phyloP scores from a whole-genome alignment of 2,329 filamentous ascomycete species.

The Aspergillus sergii region DNA sequence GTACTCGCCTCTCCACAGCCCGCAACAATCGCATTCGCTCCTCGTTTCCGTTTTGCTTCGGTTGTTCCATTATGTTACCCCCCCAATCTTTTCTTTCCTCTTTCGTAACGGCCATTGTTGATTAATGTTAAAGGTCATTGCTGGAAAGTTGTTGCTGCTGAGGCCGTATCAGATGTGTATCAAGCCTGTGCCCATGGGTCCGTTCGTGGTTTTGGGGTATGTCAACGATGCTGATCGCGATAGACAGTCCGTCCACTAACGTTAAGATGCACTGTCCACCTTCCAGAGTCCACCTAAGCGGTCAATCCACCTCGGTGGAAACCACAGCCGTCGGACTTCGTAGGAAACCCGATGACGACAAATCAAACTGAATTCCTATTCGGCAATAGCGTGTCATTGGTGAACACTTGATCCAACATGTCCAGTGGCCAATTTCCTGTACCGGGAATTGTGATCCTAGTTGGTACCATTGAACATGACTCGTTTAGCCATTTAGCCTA shows the following conservation, averaged over 20 bases:
- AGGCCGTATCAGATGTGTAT: not conserved
- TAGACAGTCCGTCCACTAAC: not conserved
- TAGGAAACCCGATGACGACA: not conserved
- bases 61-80: not conserved
- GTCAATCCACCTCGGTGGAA: not conserved
- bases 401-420: not conserved
- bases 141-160: not conserved
- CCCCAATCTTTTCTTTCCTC: not conserved
- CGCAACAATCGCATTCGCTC: not conserved
- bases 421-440: not conserved
- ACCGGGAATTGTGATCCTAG: not conserved
- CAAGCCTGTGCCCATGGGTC: not conserved
- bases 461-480: not conserved
- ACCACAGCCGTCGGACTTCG: not conserved
- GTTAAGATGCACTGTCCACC: not conserved
- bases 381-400: not conserved
- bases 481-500: not conserved
- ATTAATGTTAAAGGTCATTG: not conserved
- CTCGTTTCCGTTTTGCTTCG: not conserved
- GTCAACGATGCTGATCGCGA: not conserved
- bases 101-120: not conserved
- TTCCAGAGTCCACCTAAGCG: not conserved
- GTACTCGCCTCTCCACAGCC: slow-evolving; percentile 3
- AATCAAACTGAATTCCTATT: not conserved
- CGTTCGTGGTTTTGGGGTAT: not conserved